Conservation (phyloP, 2,329 filamentous ascomycete species). For the Hypomyces rosellus region DNA sequence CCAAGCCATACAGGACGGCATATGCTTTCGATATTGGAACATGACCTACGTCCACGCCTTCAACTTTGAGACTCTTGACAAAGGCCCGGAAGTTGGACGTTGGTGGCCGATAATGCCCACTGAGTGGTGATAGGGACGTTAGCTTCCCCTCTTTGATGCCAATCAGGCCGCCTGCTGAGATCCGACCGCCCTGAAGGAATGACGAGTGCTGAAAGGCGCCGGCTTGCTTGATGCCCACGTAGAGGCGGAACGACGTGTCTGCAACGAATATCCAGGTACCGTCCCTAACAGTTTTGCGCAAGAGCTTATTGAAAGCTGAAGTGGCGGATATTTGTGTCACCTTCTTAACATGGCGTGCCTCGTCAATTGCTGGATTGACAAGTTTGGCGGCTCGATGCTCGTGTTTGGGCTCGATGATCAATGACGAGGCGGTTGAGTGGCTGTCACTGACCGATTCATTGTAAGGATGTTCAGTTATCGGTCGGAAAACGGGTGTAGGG, state of each 20-base stretch:
- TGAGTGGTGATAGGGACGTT: constrained; percentile 62
- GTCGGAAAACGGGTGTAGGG: constrained; percentile 39
- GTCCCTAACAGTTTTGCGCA: constrained; percentile 72
- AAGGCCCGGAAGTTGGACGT: constrained; percentile 79
- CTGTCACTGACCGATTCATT: neutral
- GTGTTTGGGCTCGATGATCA: constrained; percentile 34
- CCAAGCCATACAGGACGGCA: constrained; percentile 73
- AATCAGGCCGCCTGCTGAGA: constrained; percentile 76
- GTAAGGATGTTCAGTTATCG: neutral
- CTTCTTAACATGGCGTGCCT: constrained; percentile 49
- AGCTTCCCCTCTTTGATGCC: constrained; percentile 77
- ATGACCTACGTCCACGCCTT: constrained; percentile 70
- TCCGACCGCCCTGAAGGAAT: constrained; percentile 76
- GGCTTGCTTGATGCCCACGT: constrained; percentile 83
- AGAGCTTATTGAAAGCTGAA: constrained; percentile 69
- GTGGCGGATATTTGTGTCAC: constrained; percentile 61
- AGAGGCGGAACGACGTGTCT: constrained; percentile 77
- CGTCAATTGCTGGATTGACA: constrained; percentile 55
- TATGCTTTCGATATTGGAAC: constrained; percentile 78
- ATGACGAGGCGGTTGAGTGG: constrained; percentile 12
- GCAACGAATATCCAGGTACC: constrained; percentile 94
- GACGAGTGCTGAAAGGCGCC: constrained; percentile 89
- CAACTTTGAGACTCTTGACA: constrained; percentile 62
- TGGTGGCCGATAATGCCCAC: constrained; percentile 81
- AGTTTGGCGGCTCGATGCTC: constrained; percentile 60